phyloP scores from a whole-genome alignment of 257 asterid species.

The Solanum gracilifrons region DNA sequence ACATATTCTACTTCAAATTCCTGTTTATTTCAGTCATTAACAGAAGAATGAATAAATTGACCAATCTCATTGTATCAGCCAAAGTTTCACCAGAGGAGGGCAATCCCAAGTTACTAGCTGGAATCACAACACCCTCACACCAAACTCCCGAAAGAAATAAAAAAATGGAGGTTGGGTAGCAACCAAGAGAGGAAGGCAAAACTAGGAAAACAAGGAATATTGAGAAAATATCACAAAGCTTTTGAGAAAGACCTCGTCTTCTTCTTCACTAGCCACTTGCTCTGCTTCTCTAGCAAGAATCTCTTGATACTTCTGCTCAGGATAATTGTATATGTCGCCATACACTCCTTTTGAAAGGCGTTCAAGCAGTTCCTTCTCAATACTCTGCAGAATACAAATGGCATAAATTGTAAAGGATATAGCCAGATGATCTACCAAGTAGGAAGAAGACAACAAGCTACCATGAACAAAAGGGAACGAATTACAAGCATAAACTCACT shows the following conservation, averaged over 20 bases:
- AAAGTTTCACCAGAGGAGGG: not conserved
- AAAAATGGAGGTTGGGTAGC: not conserved
- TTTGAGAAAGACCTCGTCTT: conserved; percentile 40
- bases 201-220: not conserved
- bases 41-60: conserved; percentile 3
- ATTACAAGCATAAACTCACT: conserved; percentile 18
- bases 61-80: not conserved
- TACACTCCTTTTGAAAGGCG: conserved; percentile 65
- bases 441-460: not conserved
- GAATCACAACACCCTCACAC: not conserved
- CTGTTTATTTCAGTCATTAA: conserved; percentile 21
- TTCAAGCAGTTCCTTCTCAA: conserved; percentile 79
- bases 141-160: no score
- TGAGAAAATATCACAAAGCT: not conserved
- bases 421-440: not conserved
- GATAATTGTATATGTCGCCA: conserved; percentile 64
- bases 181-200: not conserved
- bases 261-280: conserved; percentile 36
- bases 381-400: conserved; percentile 35
- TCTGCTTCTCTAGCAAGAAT: conserved; percentile 44
- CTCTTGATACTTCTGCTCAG: conserved; percentile 37
- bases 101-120: not conserved
- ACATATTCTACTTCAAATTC: conserved; percentile 66
- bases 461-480: not conserved
- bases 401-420: conserved; percentile 1